Conservation (phyloP, 768 basidiomycete species). For the Kwoniella europaea region DNA sequence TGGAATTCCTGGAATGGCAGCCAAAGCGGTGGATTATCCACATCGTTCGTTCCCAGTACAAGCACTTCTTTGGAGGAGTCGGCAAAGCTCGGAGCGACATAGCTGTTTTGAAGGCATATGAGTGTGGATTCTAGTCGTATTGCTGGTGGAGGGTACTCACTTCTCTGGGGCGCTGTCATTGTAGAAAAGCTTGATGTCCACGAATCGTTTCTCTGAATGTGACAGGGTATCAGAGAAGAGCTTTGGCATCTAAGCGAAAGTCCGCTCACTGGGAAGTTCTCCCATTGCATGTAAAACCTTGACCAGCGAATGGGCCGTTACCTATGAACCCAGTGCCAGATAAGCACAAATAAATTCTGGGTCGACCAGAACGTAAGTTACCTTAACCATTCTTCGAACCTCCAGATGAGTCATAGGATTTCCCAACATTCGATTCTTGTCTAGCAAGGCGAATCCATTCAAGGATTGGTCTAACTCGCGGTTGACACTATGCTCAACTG, state of each 20-base stretch:
- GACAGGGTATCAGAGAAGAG: neutral
- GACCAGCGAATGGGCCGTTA: neutral
- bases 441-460: neutral
- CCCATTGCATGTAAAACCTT: conserved; percentile 3
- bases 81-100: conserved; percentile 14
- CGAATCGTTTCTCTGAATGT: conserved; percentile 10
- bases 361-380: neutral
- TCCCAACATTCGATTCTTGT: conserved; percentile 2
- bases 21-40: neutral
- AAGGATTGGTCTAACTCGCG: neutral
- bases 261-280: conserved; percentile 29
- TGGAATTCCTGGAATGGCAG: neutral
- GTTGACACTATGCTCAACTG: neutral
- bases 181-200: conserved; percentile 34
- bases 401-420: conserved; percentile 4
- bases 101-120: conserved; percentile 13
- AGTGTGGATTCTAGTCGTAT: too few relatives aligned
- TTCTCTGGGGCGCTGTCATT: conserved; percentile 17
- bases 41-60: conserved; percentile 11
- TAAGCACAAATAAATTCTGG: neutral
- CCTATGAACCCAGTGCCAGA: neutral
- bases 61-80: conserved; percentile 3
- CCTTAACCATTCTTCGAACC: conserved; percentile 13
- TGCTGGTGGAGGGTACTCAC: conserved; percentile 17
- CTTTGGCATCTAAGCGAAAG: neutral